These are phyloP conservation scores for Rhypophila decipiens DNA, from an alignment of 495 filamentous ascomycete species.

Conservation along the genomic window DNA sequence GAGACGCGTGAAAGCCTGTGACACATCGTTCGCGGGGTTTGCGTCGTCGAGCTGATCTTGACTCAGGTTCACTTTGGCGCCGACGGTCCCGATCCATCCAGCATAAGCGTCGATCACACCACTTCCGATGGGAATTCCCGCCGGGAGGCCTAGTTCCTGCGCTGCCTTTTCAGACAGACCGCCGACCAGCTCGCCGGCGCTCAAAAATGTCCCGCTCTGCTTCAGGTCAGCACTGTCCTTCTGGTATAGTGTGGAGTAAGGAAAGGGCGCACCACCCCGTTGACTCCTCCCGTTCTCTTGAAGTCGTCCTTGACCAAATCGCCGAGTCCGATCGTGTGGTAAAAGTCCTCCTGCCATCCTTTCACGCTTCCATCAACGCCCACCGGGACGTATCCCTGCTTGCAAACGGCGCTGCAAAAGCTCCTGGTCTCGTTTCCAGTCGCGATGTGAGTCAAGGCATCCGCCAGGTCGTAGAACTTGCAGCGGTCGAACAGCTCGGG, in stretches of 20 bases:
- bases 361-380: conserved; percentile 96
- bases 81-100: conserved; percentile 98
- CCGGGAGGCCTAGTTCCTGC: conserved; percentile 72
- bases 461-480: conserved; percentile 92
- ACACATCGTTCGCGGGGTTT: conserved; percentile 65
- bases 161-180: conserved; percentile 78
- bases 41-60: conserved; percentile 53
- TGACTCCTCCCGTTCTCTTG: conserved; percentile 84
- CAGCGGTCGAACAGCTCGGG: conserved; percentile 78
- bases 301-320: conserved; percentile 83
- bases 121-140: conserved; percentile 86
- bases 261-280: conserved; percentile 75
- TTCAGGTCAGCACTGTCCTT: conserved; percentile 9
- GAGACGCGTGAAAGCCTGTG: conserved; percentile 87
- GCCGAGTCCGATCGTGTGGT: conserved; percentile 70
- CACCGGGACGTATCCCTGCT: conserved; percentile 91
- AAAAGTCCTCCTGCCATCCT: conserved; percentile 95
- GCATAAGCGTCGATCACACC: conserved; percentile 98
- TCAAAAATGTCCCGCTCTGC: conserved; percentile 84
- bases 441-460: conserved; percentile 91
- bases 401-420: conserved; percentile 91
- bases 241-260: conserved; percentile 1
- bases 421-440: conserved; percentile 90
- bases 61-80: conserved; percentile 75
- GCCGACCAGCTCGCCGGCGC: conserved; percentile 85